phyloP scores from a whole-genome alignment of 345 rosid genomes.

The Linum lewisii region DNA sequence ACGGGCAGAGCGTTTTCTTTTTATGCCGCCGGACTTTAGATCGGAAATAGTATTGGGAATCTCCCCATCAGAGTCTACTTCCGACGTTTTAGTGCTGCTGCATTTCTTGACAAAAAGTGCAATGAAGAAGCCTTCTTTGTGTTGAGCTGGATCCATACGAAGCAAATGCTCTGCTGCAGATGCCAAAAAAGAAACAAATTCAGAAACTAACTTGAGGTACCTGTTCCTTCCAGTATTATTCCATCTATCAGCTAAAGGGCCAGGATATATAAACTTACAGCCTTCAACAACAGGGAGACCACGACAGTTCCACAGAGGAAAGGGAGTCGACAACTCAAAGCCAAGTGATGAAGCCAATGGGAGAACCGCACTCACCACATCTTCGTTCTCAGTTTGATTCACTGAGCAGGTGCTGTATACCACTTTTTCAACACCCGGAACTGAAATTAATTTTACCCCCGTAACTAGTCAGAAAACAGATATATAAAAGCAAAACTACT shows the following conservation, averaged over 20 bases:
- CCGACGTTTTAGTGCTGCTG: not conserved
- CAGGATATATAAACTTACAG: constrained; percentile 34
- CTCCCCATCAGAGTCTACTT: not conserved
- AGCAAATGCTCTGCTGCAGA: constrained; percentile 35
- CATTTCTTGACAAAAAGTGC: constrained; percentile 42
- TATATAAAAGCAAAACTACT: too few species aligned
- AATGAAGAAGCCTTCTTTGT: constrained; percentile 86
- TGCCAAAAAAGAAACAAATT: not conserved
- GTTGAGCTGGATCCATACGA: constrained; percentile 43
- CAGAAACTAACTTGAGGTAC: not conserved
- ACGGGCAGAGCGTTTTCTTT: not conserved
- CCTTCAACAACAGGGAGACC: constrained; percentile 67
- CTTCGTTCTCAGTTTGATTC: constrained; percentile 81
- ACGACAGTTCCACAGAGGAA: constrained; percentile 64
- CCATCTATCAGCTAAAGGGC: not conserved
- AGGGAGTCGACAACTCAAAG: constrained; percentile 52
- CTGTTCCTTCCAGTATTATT: not conserved
- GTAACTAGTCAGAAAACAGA: too few species aligned
- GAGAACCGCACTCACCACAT: constrained; percentile 55
- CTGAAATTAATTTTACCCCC: constrained; percentile 18
- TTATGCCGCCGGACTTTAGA: not conserved
- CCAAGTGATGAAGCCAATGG: constrained; percentile 48
- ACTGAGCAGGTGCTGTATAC: constrained; percentile 93
- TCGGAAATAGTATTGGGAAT: not conserved
- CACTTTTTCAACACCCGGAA: constrained; percentile 52